Conservation (phyloP, 192 early-diverging fungal species). For the Physocladia obscura region DNA sequence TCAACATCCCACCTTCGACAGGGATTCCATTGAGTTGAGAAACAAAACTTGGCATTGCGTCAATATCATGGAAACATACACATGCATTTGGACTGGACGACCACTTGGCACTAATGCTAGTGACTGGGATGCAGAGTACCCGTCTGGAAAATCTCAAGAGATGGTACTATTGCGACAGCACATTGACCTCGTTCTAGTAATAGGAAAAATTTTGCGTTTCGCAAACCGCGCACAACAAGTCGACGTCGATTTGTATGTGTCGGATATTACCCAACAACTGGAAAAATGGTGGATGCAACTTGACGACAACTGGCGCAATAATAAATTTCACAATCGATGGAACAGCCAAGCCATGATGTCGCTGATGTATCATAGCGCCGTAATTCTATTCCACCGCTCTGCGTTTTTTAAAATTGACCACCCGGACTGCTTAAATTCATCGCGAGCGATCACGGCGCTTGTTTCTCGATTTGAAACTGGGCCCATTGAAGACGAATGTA, state of each 20-base stretch:
- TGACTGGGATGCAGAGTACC: slow-evolving; percentile 30
- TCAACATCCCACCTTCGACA: slow-evolving; percentile 9
- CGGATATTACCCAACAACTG: not conserved
- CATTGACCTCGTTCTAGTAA: slow-evolving; percentile 24
- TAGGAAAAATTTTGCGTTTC: slow-evolving; percentile 18
- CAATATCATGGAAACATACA: slow-evolving; percentile 30
- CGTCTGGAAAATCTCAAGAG: slow-evolving; percentile 1
- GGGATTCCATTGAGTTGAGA: slow-evolving; percentile 4
- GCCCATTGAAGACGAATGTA: slow-evolving; percentile 11
- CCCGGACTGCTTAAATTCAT: slow-evolving; percentile 9
- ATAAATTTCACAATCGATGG: slow-evolving; percentile 11
- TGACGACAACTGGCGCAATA: slow-evolving; percentile 11
- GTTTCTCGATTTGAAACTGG: slow-evolving; percentile 13
- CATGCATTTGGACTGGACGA: slow-evolving; percentile 25
- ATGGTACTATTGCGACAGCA: slow-evolving; percentile 5
- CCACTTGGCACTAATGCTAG: slow-evolving; percentile 20
- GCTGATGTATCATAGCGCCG: slow-evolving; percentile 25
- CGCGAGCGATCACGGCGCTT: slow-evolving; percentile 5
- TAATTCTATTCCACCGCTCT: slow-evolving; percentile 25
- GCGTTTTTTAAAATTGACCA: slow-evolving; percentile 17
- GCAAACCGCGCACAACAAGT: slow-evolving; percentile 25
- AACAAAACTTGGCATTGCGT: slow-evolving; percentile 28
- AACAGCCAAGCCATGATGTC: slow-evolving; percentile 24
- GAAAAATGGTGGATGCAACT: slow-evolving; percentile 13
- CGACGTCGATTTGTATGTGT: not conserved